Base-by-base conservation (phyloP, 805 yeast species). In the Metschnikowia sp. region DNA sequence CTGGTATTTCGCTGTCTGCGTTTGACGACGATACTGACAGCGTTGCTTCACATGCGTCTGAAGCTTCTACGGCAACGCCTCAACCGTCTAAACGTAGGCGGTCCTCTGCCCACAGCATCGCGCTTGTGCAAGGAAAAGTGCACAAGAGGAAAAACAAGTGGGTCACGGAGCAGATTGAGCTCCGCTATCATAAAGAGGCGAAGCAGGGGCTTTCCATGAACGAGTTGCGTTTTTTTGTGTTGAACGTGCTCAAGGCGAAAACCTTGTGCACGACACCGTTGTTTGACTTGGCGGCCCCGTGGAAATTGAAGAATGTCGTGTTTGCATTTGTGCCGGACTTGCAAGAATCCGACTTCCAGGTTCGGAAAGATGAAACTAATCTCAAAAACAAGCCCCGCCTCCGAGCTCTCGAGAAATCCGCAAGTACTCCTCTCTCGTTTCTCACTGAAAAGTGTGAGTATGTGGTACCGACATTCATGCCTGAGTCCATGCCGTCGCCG, bases 271-370 rank as follows among this genome's bases (percentile, higher is more conserved):
- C 36, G 32, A 46, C 49, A 6, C 47, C 50, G 8, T 11, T 44
- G n/a, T 42, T 50, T 22, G 42, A 50, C 12, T 22, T 50, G 26
- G 39, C 30, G n/a, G 50, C 49, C 15, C 43, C 50, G 8, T 50
- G 50, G 50, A 46, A 45, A 29, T 44, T 53, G 37, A 36, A 47
- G 29, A 80, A 78, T 48, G 75, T 84, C 2, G 81, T 86, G 0
- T 66, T 81, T 22, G 62, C 87, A 4, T 68, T 82, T 43, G 77
- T 81, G 4, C 88, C 94, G 0, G 96, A 96, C 0, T 61, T 90
- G 10, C 67, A 73, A 11, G 61, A 69, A 2, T 56, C 62, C 3
- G 76, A 77, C 49, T 35, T 44, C 26, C 39, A 15, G 42, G 32
- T 18, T 32, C 47, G 32, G 32, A 31, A 31, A 31, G 32, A 10